phyloP scores from a whole-genome alignment of 2,329 filamentous ascomycete genomes.

The Penicillium frequentans region DNA sequence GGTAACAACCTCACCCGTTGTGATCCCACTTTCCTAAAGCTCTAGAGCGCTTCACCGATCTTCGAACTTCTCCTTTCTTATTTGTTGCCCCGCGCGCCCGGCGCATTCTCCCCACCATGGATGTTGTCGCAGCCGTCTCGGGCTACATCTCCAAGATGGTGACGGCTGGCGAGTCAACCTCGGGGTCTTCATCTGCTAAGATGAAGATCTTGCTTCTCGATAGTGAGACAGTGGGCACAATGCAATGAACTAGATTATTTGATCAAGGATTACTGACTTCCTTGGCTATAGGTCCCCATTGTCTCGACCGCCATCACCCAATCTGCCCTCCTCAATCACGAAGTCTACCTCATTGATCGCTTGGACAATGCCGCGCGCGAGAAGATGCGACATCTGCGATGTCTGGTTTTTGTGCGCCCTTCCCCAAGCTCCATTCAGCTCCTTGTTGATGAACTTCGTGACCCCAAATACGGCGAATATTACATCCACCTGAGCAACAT shows the following conservation, averaged over 20 bases:
- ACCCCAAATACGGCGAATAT: slow-evolving; percentile 97
- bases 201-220: slow-evolving; percentile 98
- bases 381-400: slow-evolving; percentile 96
- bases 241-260: slow-evolving; percentile 25
- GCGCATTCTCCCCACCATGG: slow-evolving; percentile 62
- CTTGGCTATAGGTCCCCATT: slow-evolving; percentile 66
- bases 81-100: slow-evolving; percentile 5
- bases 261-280: slow-evolving; percentile 24
- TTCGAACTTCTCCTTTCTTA: neutral
- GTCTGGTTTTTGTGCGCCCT: slow-evolving; percentile 88
- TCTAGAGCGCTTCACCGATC: neutral
- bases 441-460: slow-evolving; percentile 90
- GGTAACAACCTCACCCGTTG: slow-evolving; percentile 7
- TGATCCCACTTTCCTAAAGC: neutral
- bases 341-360: slow-evolving; percentile 96
- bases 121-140: slow-evolving; percentile 87
- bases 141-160: slow-evolving; percentile 98
- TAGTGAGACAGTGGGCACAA: slow-evolving; percentile 73
- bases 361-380: slow-evolving; percentile 86
- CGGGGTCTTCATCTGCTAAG: slow-evolving; percentile 68
- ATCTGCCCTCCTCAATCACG: slow-evolving; percentile 89
- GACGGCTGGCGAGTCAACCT: slow-evolving; percentile 70
- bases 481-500: slow-evolving; percentile 97
- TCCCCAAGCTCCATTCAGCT: slow-evolving; percentile 90
- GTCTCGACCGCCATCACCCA: slow-evolving; percentile 95